Evolutionary conservation across 2,329 filamentous ascomycete species (phyloP).

Genomic region (Knoxdaviesia capensis): DNA sequence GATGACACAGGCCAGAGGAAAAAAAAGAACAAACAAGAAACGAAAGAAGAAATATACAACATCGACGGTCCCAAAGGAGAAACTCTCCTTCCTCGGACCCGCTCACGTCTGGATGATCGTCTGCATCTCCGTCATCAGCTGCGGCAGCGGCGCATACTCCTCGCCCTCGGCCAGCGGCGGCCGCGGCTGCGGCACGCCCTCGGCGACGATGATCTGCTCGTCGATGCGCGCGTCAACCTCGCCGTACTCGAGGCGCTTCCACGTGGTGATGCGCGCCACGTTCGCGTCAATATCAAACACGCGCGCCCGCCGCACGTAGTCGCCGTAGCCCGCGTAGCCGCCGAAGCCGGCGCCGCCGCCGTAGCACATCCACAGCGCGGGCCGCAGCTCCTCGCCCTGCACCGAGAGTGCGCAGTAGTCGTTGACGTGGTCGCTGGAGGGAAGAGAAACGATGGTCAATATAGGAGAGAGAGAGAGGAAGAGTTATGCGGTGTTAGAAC

Average conservation of each 20-base stretch:
- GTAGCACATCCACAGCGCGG: conserved; percentile 94
- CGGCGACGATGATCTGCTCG: conserved; percentile 46
- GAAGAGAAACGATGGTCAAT: conserved; percentile 3
- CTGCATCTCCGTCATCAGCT: conserved; percentile 3
- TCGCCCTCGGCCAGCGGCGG: conserved; percentile 6
- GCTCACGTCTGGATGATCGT: conserved; percentile 1
- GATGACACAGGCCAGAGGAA: too few relatives aligned
- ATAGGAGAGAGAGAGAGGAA: neutral
- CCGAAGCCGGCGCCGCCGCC: conserved; percentile 82
- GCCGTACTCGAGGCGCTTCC: conserved; percentile 67
- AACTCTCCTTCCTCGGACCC: too few relatives aligned
- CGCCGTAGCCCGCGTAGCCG: conserved; percentile 81
- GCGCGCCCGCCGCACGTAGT: conserved; percentile 64
- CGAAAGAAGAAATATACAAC: too few relatives aligned
- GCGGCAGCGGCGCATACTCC: conserved; percentile 2
- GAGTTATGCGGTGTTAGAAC: neutral
- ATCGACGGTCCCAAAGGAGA: too few relatives aligned
- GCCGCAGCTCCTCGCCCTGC: conserved; percentile 24
- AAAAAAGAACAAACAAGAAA: too few relatives aligned
- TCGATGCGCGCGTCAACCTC: conserved; percentile 33
- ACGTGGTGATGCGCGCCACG: conserved; percentile 70
- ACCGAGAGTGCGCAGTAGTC: conserved; percentile 72
- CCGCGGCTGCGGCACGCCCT: conserved; percentile 23
- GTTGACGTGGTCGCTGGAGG: conserved; percentile 67
- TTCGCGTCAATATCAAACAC: conserved; percentile 92